phyloP scores from a whole-genome alignment of 805 yeast species.

The Middelhovenomyces tepae region DNA sequence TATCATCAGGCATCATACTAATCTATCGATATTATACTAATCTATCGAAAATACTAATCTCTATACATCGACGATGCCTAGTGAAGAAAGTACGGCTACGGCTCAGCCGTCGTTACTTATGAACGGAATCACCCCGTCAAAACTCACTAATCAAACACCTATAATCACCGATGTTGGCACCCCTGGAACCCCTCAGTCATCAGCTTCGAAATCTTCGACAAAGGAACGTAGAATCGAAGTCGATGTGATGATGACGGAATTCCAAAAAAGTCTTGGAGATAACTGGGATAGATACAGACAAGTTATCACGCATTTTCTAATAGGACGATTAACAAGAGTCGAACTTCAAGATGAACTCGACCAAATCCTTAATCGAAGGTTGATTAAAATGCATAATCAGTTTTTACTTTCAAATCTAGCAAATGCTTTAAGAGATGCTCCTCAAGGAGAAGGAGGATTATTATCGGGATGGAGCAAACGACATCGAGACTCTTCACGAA shows the following conservation, averaged over 20 bases:
- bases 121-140: too few relatives aligned
- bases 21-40: too few relatives aligned
- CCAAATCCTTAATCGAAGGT: constrained; percentile 39
- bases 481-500: constrained; percentile 37
- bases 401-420: constrained; percentile 73
- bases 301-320: constrained; percentile 60
- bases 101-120: too few relatives aligned
- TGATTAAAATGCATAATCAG: constrained; percentile 70
- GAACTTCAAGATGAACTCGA: constrained; percentile 59
- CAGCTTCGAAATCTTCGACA: too few relatives aligned
- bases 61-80: too few relatives aligned
- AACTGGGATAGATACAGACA: constrained; percentile 85
- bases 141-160: too few relatives aligned
- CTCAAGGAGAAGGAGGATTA: constrained; percentile 40
- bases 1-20: too few relatives aligned
- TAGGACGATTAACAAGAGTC: constrained; percentile 67
- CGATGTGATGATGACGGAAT: constrained; percentile 58
- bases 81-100: too few relatives aligned
- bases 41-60: too few relatives aligned
- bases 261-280: constrained; percentile 60
- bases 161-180: too few relatives aligned
- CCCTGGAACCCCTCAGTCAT: too few relatives aligned
- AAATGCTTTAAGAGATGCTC: constrained; percentile 70
- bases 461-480: constrained; percentile 41
- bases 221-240: constrained; percentile 41